Base-by-base conservation (phyloP, 2,329 filamentous ascomycete genomes). In the Diplocarpon rosae region DNA sequence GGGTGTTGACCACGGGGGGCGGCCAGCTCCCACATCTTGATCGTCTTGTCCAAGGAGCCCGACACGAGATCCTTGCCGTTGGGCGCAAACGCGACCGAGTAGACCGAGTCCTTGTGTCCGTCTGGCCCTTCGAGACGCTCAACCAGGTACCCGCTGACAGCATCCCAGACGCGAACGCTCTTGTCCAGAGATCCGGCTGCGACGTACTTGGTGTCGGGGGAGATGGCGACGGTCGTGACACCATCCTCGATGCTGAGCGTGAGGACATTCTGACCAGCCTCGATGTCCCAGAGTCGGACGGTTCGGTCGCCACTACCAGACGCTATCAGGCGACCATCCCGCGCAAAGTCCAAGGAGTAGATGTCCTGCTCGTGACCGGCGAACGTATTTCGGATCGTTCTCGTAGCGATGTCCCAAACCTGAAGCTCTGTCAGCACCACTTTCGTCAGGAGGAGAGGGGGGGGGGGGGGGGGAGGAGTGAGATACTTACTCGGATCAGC, bases 291-390 rank as follows among this genome's bases (percentile, higher is more conserved):
- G 1, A 98, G 78, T 46, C 90, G 83, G 44, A 96, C 92, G 13
- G 88, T 95, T 56, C 92, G 76, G 59, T 98, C 92, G 46, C 92
- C 92, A 63, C 86, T 93, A 37, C 92, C 92, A 7, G 92, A 96
- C 5, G 90, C 92, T 58, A 98, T 96, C 46, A 88, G 88, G 43
- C 87, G 83, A 31, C 90, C 90, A 57, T 95, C 93, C 34, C 87
- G 82, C 28, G 90, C 85, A 65, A 95, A 98, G 66, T 96, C 92
- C 4, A 96, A 73, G 5, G 86, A 94, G 66, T 96, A 96, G 52
- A 98, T 98, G 55, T 98, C 92, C 66, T 98, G 90, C 65, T 98
- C 92, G 65, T 98, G 92, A 17, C 92, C 92, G n/a, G 81, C 75
- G 67, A 98, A 96, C 32, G 87, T 87, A 62, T 92, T 87, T 59